phyloP scores from a whole-genome alignment of 2,329 filamentous ascomycete species.

The Capronia americana region DNA sequence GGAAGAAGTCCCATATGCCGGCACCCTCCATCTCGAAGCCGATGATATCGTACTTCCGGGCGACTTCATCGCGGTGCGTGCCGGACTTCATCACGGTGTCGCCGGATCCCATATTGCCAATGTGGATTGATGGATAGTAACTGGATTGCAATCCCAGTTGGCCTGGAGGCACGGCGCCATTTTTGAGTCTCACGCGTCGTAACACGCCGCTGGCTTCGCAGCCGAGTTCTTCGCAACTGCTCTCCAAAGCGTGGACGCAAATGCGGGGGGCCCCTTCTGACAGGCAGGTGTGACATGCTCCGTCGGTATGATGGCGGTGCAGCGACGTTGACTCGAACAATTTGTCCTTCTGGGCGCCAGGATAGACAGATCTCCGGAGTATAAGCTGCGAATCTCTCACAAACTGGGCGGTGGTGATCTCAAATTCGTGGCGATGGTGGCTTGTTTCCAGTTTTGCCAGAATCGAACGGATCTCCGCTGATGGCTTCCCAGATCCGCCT shows the following conservation, averaged over 20 bases:
- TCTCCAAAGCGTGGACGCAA: neutral
- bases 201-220: neutral
- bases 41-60: constrained; percentile 35
- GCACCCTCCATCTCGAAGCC: constrained; percentile 38
- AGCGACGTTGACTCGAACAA: neutral
- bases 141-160: neutral
- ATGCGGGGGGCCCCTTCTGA: neutral
- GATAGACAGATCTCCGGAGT: neutral
- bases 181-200: neutral
- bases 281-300: neutral
- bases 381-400: neutral
- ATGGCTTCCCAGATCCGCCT: constrained; percentile 3
- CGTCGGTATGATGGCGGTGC: neutral
- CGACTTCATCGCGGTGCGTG: constrained; percentile 46
- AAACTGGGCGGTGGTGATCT: neutral
- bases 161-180: neutral
- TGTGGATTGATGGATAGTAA: constrained; percentile 36
- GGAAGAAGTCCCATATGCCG: constrained; percentile 34
- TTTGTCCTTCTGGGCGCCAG: constrained; percentile 6
- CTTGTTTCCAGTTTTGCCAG: constrained; percentile 10
- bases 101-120: constrained; percentile 50
- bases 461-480: neutral
- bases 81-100: constrained; percentile 52
- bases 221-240: constrained; percentile 11
- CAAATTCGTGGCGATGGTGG: constrained; percentile 4